Conservation (phyloP, 345 rosid species). For the Eucalyptus caleyi region DNA sequence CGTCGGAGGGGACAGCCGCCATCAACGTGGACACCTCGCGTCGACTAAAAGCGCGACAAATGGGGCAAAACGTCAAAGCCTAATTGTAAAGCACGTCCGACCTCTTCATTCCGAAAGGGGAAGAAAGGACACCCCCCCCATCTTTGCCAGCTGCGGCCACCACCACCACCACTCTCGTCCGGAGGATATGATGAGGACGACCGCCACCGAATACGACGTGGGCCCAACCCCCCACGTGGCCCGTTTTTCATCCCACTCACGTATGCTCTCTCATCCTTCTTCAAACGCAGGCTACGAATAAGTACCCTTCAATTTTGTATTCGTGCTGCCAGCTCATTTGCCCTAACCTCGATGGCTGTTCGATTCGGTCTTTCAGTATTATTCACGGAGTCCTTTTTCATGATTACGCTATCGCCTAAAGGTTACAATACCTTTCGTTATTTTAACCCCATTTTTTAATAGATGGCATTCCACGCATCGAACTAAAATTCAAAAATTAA, state of each 20-base stretch:
- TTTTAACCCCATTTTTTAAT: not conserved
- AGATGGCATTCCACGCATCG: accelerated
- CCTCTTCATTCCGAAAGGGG: not conserved
- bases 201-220: not conserved
- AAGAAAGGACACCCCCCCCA: no score
- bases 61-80: not conserved
- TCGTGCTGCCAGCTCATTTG: not conserved
- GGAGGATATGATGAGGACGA: not conserved
- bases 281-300: not conserved
- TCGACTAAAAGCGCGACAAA: not conserved
- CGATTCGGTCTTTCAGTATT: not conserved
- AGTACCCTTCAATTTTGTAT: not conserved
- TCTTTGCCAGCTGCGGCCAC: not conserved
- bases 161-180: not conserved
- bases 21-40: not conserved
- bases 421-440: not conserved
- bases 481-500: not conserved
- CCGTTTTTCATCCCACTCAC: not conserved
- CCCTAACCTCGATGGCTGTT: not conserved
- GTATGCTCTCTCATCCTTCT: not conserved
- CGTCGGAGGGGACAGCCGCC: not conserved
- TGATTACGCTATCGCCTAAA: not conserved
- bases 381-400: not conserved
- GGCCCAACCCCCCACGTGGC: not conserved
- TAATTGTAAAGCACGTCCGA: not conserved